Conservation (phyloP, 1,284 basidiomycete genomes). For the Fomitiporia mediterranea region DNA sequence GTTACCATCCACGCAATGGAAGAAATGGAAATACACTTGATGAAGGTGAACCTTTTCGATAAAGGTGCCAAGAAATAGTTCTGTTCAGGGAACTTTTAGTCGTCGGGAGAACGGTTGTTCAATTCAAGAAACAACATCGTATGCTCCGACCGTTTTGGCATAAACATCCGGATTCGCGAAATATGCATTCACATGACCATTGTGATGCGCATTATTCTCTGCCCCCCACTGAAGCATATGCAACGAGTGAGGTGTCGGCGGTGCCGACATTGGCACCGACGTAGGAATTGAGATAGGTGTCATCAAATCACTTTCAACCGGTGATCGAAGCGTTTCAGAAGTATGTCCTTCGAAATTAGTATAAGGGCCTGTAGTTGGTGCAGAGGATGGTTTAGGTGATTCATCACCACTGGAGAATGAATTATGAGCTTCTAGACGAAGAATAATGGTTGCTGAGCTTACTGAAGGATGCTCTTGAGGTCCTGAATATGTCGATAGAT, state of each 20-base stretch:
- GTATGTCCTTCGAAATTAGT: constrained; percentile 30
- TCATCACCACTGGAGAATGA: constrained; percentile 12
- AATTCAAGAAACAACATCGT: constrained; percentile 18
- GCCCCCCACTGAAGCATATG: constrained; percentile 18
- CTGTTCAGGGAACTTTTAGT: too few relatives aligned
- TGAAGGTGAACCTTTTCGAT: neutral
- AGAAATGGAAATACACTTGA: neutral
- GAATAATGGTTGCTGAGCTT: constrained; percentile 32
- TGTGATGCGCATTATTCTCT: constrained; percentile 10
- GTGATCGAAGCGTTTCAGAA: constrained; percentile 40
- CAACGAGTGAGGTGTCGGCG: constrained; percentile 18
- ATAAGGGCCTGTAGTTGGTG: constrained; percentile 17
- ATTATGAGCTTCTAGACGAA: constrained; percentile 28
- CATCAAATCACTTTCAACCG: constrained; percentile 64
- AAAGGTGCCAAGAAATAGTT: too few relatives aligned
- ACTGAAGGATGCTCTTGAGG: constrained; percentile 63
- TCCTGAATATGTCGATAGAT: constrained; percentile 58
- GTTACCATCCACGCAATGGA: constrained; percentile 5
- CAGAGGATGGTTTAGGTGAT: constrained; percentile 32
- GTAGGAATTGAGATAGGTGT: constrained; percentile 48
- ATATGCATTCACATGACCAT: constrained; percentile 15
- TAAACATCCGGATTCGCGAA: constrained; percentile 18
- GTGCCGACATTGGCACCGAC: constrained; percentile 14
- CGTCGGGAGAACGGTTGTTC: neutral
- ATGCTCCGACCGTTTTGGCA: constrained; percentile 16